Conservation (phyloP, 1,284 basidiomycete species). For the Cutaneotrichosporon curvatum region DNA sequence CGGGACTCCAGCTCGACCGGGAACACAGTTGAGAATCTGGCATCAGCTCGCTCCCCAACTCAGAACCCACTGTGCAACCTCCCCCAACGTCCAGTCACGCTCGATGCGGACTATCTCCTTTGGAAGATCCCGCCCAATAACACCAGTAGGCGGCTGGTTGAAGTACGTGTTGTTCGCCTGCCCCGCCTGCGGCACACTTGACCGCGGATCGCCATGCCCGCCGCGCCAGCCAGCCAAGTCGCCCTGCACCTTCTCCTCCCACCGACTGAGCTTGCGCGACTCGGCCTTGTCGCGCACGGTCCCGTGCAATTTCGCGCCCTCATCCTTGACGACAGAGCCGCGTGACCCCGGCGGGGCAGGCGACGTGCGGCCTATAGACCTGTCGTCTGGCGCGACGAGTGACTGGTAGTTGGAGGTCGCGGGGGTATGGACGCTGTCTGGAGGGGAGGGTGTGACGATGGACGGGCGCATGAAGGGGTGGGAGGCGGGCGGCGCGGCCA, state of each 20-base stretch:
- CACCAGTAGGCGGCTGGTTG: slow-evolving; percentile 30
- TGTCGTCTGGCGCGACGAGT: too few relatives aligned
- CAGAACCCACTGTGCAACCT: slow-evolving; percentile 46
- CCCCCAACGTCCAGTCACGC: slow-evolving; percentile 47
- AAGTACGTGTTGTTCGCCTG: slow-evolving; percentile 25
- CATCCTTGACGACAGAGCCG: too few relatives aligned
- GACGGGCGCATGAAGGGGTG: slow-evolving; percentile 18
- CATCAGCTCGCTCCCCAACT: not conserved
- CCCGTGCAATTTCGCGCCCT: too few relatives aligned
- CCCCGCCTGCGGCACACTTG: slow-evolving; percentile 23
- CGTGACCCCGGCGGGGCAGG: not conserved
- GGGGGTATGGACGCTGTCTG: not conserved
- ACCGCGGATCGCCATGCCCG: slow-evolving; percentile 28
- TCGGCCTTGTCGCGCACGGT: not conserved
- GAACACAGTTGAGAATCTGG: slow-evolving; percentile 45
- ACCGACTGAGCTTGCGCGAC: slow-evolving; percentile 16
- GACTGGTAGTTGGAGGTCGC: not conserved
- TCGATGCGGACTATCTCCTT: slow-evolving; percentile 48
- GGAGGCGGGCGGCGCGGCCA: slow-evolving; percentile 12
- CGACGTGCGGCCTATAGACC: too few relatives aligned
- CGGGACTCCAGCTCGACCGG: slow-evolving; percentile 48
- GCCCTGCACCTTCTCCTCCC: slow-evolving; percentile 31
- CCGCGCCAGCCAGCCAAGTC: slow-evolving; percentile 40
- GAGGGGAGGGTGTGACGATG: slow-evolving; percentile 3
- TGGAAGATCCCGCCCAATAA: slow-evolving; percentile 38